phyloP scores from a whole-genome alignment of 2,329 filamentous ascomycete genomes.

The Ceratocystis huliohia region DNA sequence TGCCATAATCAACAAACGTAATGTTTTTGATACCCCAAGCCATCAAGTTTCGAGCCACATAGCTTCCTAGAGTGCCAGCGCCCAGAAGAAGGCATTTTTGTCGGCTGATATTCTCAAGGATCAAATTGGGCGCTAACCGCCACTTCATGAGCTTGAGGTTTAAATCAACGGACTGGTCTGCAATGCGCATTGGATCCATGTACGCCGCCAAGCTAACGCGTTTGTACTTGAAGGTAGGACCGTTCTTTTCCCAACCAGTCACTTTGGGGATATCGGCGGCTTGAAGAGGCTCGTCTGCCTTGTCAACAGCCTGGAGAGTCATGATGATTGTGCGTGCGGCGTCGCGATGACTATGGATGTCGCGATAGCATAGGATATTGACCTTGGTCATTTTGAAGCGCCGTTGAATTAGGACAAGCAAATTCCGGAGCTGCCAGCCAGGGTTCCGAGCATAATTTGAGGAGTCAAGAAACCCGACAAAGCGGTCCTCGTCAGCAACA shows the following conservation, averaged over 20 bases:
- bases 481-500: conserved; percentile 59
- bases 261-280: conserved; percentile 62
- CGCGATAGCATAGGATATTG: conserved; percentile 82
- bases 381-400: conserved; percentile 64
- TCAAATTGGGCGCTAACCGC: conserved; percentile 78
- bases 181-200: conserved; percentile 78
- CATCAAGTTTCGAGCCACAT: conserved; percentile 82
- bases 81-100: conserved; percentile 85
- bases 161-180: conserved; percentile 87
- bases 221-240: conserved; percentile 59
- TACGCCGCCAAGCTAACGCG: conserved; percentile 78
- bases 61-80: conserved; percentile 84
- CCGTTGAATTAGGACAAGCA: conserved; percentile 71
- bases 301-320: conserved; percentile 35
- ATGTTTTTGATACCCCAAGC: conserved; percentile 94
- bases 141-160: conserved; percentile 99
- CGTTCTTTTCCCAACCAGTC: conserved; percentile 79
- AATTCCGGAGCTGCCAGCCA: conserved; percentile 84
- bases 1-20: conserved; percentile 88
- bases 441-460: conserved; percentile 81
- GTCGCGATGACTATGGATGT: conserved; percentile 63
- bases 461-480: conserved; percentile 78
- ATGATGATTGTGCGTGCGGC: conserved; percentile 73
- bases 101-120: conserved; percentile 78
- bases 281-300: conserved; percentile 22